Conservation (phyloP, 495 filamentous ascomycete genomes). For the Penicillium arizonense region DNA sequence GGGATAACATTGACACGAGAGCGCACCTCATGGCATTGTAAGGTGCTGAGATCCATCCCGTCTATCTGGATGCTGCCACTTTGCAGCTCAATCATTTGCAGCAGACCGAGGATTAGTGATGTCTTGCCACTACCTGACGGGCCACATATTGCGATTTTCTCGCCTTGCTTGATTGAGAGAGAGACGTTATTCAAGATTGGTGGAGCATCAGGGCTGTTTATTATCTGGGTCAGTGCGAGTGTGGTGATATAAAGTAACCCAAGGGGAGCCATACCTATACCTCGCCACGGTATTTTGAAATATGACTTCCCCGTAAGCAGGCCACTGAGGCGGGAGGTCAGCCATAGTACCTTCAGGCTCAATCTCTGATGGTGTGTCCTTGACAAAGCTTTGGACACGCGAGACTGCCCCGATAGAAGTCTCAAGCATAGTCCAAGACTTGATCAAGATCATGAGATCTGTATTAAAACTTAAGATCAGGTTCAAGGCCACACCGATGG, state of each 20-base stretch:
- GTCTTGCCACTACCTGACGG: background rate
- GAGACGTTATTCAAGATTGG: background rate
- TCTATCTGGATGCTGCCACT: background rate
- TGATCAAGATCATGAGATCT: slow-evolving; percentile 7
- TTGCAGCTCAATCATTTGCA: background rate
- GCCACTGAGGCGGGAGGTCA: slow-evolving; percentile 1
- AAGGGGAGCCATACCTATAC: slow-evolving; percentile 6
- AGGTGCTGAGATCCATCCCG: background rate
- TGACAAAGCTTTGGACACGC: slow-evolving; percentile 18
- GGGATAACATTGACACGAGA: background rate
- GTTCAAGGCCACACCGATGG: slow-evolving; percentile 21
- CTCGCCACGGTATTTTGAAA: slow-evolving; percentile 6
- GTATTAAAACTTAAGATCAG: slow-evolving; percentile 18
- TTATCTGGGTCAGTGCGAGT: background rate
- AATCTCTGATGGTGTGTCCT: slow-evolving; percentile 13
- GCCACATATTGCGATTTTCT: background rate
- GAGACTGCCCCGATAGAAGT: slow-evolving; percentile 26
- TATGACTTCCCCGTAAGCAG: background rate
- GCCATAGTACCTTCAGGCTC: background rate
- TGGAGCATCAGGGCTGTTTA: background rate
- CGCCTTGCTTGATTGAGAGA: background rate
- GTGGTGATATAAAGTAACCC: background rate
- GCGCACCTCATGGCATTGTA: background rate
- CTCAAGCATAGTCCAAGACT: slow-evolving; percentile 21
- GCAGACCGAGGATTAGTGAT: background rate